These are phyloP conservation scores for Linum trigynum DNA, from an alignment of 345 rosid species.

Conservation along the genomic window DNA sequence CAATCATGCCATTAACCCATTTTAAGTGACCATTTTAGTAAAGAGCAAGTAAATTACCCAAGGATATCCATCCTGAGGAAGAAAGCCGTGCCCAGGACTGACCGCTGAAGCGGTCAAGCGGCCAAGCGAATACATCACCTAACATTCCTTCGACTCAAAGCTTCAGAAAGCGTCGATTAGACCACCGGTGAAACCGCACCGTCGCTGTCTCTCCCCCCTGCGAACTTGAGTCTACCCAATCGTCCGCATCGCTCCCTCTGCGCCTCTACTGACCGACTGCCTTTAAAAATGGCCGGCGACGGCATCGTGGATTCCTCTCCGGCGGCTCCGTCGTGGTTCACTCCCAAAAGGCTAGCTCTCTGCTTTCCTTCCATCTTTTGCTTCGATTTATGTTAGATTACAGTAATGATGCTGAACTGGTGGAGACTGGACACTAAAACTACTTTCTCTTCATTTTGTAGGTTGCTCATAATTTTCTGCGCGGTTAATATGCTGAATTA, in stretches of 20 bases:
- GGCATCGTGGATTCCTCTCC: neutral
- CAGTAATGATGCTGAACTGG: neutral
- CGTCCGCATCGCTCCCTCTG: neutral
- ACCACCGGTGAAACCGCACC: too few species aligned
- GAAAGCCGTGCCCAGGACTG: too few species aligned
- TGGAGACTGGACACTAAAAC: neutral
- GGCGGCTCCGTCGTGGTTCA: slow-evolving; percentile 1
- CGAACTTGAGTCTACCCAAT: too few species aligned
- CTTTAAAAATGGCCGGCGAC: neutral
- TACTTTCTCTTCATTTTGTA: neutral
- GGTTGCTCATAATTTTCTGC: slow-evolving; percentile 18
- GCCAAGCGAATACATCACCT: too few species aligned
- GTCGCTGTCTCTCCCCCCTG: too few species aligned
- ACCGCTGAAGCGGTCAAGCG: too few species aligned
- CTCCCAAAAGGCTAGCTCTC: slow-evolving; percentile 1
- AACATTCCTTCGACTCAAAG: too few species aligned
- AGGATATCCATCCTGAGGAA: too few species aligned
- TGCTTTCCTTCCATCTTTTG: neutral
- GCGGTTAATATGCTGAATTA: slow-evolving; percentile 20
- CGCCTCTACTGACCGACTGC: neutral
- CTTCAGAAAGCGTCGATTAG: too few species aligned
- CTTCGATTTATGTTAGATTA: neutral
- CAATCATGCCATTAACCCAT: too few species aligned
- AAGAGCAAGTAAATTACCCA: too few species aligned
- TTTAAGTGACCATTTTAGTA: too few species aligned